Base-by-base conservation (phyloP, 2,329 filamentous ascomycete genomes). In the Penicillium sp. region DNA sequence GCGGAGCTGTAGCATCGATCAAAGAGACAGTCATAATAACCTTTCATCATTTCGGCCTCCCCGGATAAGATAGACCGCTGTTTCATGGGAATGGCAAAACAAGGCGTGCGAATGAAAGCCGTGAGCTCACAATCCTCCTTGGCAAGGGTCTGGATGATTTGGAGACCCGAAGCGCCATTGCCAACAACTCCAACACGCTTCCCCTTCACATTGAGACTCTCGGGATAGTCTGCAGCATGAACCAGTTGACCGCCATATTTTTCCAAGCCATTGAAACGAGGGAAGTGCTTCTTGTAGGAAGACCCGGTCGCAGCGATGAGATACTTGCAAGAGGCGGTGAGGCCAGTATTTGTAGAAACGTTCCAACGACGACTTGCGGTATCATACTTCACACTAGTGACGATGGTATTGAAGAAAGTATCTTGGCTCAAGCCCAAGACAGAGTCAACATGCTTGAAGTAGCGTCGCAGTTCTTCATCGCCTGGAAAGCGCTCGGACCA, bases 41-140 rank as follows among this genome's bases (percentile, higher is more conserved):
- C 63, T 64, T 82, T 80, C 37, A 67, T 69, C 9, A 68, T 68
- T 22, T 83, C 72, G 63, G 87, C 80, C 62, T 84, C 79, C 57
- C 80, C 78, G 9, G 71, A 76, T 77, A 43, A 85, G 71, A 9
- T 73, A 44, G 16, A 43, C 1, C 75, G 73, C 58, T 82, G 79
- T 3, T 79, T 76, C 84, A 89, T 87, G 0, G 85, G 85, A 2
- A 89, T 68, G 0, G 83, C 83, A 13, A 87, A 74, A 57, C 88
- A 89, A 1, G 86, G 86, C 1, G 85, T 88, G 11, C 86, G 80
- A 62, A 88, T 84, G 68, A 88, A 87, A 43, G 88, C 82, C 3
- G 75, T 77, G 2, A 64, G 48, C 11, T 59, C 48, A 21, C 59
- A 60, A 24, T 63, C 59, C 43, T 62, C 44, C 22, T 65, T 60